Percentiles rank a stretch among this genome's conserved stretches.
Evolutionary conservation across 352 stramenopile species (phyloP).

Genomic region (Pythium brachiatum): DNA sequence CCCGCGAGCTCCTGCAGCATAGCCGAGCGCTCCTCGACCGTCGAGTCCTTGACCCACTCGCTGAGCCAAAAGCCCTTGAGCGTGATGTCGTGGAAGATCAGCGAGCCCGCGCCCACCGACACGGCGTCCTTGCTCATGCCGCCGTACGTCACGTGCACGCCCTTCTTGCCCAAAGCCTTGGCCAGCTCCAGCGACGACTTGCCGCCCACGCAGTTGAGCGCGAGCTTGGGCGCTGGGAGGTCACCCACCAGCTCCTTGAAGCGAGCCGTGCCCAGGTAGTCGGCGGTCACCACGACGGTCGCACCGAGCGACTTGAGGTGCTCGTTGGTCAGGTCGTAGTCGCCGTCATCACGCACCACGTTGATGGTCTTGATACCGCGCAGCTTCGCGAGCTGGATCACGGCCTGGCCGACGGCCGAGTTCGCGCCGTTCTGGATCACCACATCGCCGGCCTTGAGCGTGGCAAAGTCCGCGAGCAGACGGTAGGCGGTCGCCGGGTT

Average conservation of each 20-base stretch:
- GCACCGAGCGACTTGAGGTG: constrained; percentile 80
- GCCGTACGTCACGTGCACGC: constrained; percentile 78
- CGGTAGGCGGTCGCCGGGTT: constrained; percentile 87
- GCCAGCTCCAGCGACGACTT: constrained; percentile 65
- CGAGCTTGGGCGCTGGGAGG: constrained; percentile 81
- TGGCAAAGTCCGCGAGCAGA: constrained; percentile 81
- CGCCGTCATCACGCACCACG: constrained; percentile 79
- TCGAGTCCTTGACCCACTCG: constrained; percentile 74
- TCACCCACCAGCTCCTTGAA: constrained; percentile 85
- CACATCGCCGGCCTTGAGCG: constrained; percentile 75
- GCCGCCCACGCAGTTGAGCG: constrained; percentile 79
- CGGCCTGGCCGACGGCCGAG: constrained; percentile 81
- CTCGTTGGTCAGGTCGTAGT: constrained; percentile 74
- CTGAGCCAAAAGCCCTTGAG: constrained; percentile 87
- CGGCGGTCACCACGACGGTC: constrained; percentile 64
- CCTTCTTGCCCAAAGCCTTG: constrained; percentile 71
- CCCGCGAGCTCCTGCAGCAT: constrained; percentile 71
- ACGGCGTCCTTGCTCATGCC: constrained; percentile 78
- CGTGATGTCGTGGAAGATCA: constrained; percentile 88
- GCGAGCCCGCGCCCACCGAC: constrained; percentile 57
- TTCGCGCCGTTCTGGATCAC: constrained; percentile 91
- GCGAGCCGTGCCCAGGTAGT: constrained; percentile 75
- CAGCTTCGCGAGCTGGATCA: constrained; percentile 86
- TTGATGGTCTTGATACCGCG: constrained; percentile 91
- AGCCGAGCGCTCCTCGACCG: constrained; percentile 50